Base-by-base conservation (phyloP, 352 stramenopile genomes). In the Phytophthora palmivora region DNA sequence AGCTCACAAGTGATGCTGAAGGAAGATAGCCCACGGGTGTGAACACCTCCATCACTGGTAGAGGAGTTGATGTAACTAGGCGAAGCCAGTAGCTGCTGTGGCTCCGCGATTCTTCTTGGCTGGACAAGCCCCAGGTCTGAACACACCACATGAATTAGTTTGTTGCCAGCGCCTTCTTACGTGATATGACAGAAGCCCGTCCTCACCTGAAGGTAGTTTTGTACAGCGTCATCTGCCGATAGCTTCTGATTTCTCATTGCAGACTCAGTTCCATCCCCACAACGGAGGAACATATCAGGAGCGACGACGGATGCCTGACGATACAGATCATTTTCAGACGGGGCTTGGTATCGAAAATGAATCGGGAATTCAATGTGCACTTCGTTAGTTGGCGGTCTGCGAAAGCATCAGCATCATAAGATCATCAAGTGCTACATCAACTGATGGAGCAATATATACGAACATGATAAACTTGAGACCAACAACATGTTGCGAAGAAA, bases 331-430 rank as follows among this genome's bases (percentile, higher is more conserved):
- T 16, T 71, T 34, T 69, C 48, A 9, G 79, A 84, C 10, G 79
- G 78, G 4, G 75, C 70, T 75, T 89, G 78, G 38, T 89, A 89
- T 14, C 79, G 73, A 33, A 89, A 81, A 33, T 89, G 79, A 58
- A 89, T 84, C 2, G 79, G 79, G 30, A 83, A 82, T 16, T 84
- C 71, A 2, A 76, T 37, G 8, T 72, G 63, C 22, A 67, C 18
- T 52, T 57, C 15, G 32, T 57, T 55, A 3, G 24, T 58, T 42
- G 30, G 45, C 43, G 55, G 43, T 34, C 60, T 80, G 30, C 8
- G n/a, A 57, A 30, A 56, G 16, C 16, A 47, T 38, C 8, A 12
- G 36, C 12, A 42, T 19, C 9, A 50, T n/a, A 28, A 34, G n/a
- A 48, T 18, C n/a, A 38, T 21, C 14, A 18, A 49, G 3, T 50